Evolutionary conservation across 495 filamentous ascomycete species (phyloP).

Genomic region (Penicillium canescens): DNA sequence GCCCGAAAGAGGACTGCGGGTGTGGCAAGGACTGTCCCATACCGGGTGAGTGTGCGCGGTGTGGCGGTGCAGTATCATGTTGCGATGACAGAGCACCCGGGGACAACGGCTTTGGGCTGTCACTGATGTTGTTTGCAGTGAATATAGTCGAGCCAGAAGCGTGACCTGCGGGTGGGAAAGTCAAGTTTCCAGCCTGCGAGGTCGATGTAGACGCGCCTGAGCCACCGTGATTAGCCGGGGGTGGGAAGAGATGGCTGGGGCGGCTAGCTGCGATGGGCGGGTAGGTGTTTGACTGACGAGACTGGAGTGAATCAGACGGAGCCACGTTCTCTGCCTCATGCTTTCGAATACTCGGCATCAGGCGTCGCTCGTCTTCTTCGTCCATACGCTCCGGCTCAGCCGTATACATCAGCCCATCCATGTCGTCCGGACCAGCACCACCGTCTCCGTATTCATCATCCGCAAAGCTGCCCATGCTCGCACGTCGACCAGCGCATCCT

Average conservation of each 20-base stretch:
- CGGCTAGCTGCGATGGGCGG: constrained; percentile 63
- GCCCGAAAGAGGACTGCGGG: constrained; percentile 65
- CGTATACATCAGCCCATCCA: constrained; percentile 72
- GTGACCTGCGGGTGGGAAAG: constrained; percentile 47
- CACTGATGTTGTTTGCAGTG: constrained; percentile 72
- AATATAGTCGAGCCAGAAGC: constrained; percentile 59
- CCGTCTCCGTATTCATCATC: constrained; percentile 72
- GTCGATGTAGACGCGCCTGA: constrained; percentile 54
- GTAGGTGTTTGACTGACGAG: constrained; percentile 71
- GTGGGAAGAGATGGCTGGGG: constrained; percentile 57
- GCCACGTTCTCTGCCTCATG: constrained; percentile 54
- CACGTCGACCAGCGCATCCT: constrained; percentile 86
- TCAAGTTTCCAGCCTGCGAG: constrained; percentile 48
- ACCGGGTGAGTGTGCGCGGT: constrained; percentile 68
- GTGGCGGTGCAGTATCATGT: constrained; percentile 51
- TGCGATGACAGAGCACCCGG: constrained; percentile 65
- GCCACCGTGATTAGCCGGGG: constrained; percentile 48
- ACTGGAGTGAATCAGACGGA: constrained; percentile 53
- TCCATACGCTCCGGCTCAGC: constrained; percentile 63
- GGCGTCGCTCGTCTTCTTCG: constrained; percentile 59
- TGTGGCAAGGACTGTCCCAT: constrained; percentile 59
- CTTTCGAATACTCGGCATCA: constrained; percentile 71
- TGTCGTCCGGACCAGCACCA: constrained; percentile 55
- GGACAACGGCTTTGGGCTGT: constrained; percentile 85
- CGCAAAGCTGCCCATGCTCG: constrained; percentile 83